Evolutionary conservation across 1,284 basidiomycete genomes (phyloP), one percentile per base, ranked within the genome.

Genomic region (Takashimella tepidaria): DNA sequence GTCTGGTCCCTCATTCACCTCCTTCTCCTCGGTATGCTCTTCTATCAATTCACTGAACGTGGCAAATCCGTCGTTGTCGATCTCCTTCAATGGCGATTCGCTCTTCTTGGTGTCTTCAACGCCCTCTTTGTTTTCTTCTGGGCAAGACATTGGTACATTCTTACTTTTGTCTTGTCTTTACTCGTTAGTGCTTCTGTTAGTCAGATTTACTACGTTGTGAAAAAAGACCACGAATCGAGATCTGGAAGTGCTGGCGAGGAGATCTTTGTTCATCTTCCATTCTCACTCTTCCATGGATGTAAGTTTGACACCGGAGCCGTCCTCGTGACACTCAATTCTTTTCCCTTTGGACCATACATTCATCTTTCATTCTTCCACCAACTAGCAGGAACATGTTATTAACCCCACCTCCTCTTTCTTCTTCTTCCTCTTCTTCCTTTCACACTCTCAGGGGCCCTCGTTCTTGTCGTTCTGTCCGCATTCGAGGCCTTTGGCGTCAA

Each of bases 251-350:
- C 81, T 41, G 79, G 80, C 23, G 89, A 92, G 59, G 90, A 95
- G 74, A 73, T 73, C 19, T 72, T 77, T 45, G 73, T 78, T 16
- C 76, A 77, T 59, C 70, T 78, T 13, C 91, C 91, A 8, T 92
- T 93, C 81, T 92, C 89, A 8, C 83, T 93, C 52, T 96, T 88
- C 79, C 92, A 96, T 70, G 92, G 92, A 48, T 95, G 92, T 74
- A 49, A 67, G 72, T 65, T 22, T 12, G n/a, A n/a, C n/a, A n/a
- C n/a, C n/a, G n/a, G n/a, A n/a, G n/a, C n/a, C n/a, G n/a, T n/a
- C n/a, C n/a, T n/a, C n/a, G n/a, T n/a, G n/a, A n/a, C n/a, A n/a
- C n/a, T n/a, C n/a, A n/a, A n/a, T n/a, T n/a, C n/a, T n/a, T n/a
- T n/a, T n/a, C n/a, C n/a, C n/a, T n/a, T n/a, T n/a, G n/a, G n/a